phyloP scores from a whole-genome alignment of 371 early-diverging fungal genomes.

The Actinomucor elegans region DNA sequence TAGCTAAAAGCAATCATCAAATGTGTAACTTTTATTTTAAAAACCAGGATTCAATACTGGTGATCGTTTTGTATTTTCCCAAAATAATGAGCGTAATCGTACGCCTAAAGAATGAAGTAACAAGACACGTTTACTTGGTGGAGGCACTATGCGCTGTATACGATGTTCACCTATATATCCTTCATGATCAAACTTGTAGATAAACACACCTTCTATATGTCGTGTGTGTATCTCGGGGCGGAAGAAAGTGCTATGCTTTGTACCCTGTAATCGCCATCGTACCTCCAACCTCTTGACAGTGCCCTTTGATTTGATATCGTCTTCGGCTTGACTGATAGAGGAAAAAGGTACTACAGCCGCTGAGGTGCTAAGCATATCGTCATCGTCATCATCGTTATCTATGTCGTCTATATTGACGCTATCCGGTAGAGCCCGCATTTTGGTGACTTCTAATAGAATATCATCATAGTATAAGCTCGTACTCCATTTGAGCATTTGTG shows the following conservation, averaged over 20 bases:
- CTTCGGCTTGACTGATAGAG: constrained; percentile 17
- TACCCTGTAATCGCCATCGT: constrained; percentile 56
- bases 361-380: not conserved
- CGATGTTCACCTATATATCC: constrained; percentile 58
- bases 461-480: constrained; percentile 49
- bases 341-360: constrained; percentile 1
- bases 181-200: constrained; percentile 49
- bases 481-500: constrained; percentile 55
- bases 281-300: constrained; percentile 39
- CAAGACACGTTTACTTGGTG: constrained; percentile 56
- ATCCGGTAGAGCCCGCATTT: constrained; percentile 39
- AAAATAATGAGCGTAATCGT: constrained; percentile 34
- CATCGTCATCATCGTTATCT: constrained; percentile 4
- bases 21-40: constrained; percentile 3
- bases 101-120: constrained; percentile 50
- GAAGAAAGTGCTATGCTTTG: constrained; percentile 34
- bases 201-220: constrained; percentile 53
- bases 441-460: constrained; percentile 34
- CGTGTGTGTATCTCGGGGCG: constrained; percentile 4
- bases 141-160: constrained; percentile 60
- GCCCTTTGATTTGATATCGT: constrained; percentile 13
- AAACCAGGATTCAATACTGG: constrained; percentile 28
- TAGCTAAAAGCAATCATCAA: too few relatives aligned
- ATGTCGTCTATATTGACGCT: constrained; percentile 4
- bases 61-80: constrained; percentile 19